A percentile compares a stretch with the other conserved stretches of the same genome.
Evolutionary conservation across 495 filamentous ascomycete species (phyloP).

Genomic region (Haplographium delicatum): DNA sequence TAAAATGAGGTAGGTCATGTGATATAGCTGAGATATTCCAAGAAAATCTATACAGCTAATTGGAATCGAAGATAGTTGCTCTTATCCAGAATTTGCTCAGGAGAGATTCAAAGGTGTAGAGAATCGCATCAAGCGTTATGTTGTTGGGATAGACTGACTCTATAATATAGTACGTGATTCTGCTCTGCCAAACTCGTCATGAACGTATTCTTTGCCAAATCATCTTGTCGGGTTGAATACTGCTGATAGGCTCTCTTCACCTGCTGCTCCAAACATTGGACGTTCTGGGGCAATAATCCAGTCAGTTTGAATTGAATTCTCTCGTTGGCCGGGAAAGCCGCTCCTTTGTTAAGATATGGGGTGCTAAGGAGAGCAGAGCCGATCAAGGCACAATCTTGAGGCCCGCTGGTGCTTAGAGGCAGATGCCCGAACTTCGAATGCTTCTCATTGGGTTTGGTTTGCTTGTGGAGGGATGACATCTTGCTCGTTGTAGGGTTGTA

Average conservation of each 20-base stretch:
- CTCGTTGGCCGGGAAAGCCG: constrained; percentile 66
- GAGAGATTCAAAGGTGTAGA: no score
- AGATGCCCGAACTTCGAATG: constrained; percentile 51
- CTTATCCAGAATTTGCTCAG: no score
- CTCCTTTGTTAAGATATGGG: constrained; percentile 79
- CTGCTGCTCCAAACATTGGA: constrained; percentile 79
- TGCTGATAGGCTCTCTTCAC: constrained; percentile 74
- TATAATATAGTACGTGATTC: constrained; percentile 74
- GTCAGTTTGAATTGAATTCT: constrained; percentile 62
- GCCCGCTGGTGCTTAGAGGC: constrained; percentile 57
- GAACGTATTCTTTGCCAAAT: constrained; percentile 76
- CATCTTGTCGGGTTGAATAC: constrained; percentile 53
- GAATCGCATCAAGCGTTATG: no score
- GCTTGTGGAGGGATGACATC: constrained; percentile 18
- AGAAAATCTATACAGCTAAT: no score
- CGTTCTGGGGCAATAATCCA: constrained; percentile 63
- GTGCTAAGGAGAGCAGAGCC: constrained; percentile 61
- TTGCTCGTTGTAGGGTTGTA: background rate
- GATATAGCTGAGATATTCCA: no score
- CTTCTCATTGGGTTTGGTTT: constrained; percentile 23
- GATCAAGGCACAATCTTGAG: constrained; percentile 53
- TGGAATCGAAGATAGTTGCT: no score
- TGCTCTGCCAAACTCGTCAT: constrained; percentile 77
- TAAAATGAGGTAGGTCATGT: no score
- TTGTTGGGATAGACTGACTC: constrained; percentile 37